A percentile compares a stretch with the other conserved stretches of the same genome.
Evolutionary conservation across 2,329 filamentous ascomycete genomes (phyloP).

Genomic region (Fusarium subglutinans): DNA sequence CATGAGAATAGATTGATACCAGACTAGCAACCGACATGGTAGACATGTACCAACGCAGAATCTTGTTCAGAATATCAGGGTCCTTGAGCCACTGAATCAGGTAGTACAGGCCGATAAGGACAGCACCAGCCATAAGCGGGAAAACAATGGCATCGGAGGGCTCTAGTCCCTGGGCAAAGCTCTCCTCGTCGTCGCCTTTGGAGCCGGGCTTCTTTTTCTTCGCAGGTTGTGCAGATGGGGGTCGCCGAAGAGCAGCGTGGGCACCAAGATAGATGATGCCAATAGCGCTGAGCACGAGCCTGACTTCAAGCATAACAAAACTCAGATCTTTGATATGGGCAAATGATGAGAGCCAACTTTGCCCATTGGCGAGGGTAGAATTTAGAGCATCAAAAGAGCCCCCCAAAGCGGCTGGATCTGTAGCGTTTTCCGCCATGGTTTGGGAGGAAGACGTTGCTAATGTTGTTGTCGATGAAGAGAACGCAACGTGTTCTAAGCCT

Average conservation of each 20-base stretch:
- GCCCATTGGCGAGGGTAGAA: conserved; percentile 40
- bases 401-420: conserved; percentile 12
- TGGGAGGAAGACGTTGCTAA: not conserved
- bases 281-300: conserved; percentile 71
- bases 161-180: conserved; percentile 59
- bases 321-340: conserved; percentile 48
- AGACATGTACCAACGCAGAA: conserved; percentile 86
- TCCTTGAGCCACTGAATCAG: conserved; percentile 90
- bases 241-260: conserved; percentile 85
- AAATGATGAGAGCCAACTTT: conserved; percentile 39
- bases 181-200: conserved; percentile 60
- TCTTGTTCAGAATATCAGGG: conserved; percentile 80
- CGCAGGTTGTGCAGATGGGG: conserved; percentile 76
- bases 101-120: conserved; percentile 82
- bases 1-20: conserved; percentile 77
- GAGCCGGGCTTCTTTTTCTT: conserved; percentile 57
- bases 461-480: not conserved
- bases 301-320: conserved; percentile 57
- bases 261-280: conserved; percentile 86
- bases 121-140: conserved; percentile 77
- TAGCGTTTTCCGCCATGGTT: conserved; percentile 40
- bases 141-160: conserved; percentile 86
- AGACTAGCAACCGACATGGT: conserved; percentile 81
- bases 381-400: conserved; percentile 45
- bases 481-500: conserved; percentile 38